These are phyloP conservation scores for Comarum palustre DNA, from an alignment of 306 rosid genomes.

Conservation along the genomic window DNA sequence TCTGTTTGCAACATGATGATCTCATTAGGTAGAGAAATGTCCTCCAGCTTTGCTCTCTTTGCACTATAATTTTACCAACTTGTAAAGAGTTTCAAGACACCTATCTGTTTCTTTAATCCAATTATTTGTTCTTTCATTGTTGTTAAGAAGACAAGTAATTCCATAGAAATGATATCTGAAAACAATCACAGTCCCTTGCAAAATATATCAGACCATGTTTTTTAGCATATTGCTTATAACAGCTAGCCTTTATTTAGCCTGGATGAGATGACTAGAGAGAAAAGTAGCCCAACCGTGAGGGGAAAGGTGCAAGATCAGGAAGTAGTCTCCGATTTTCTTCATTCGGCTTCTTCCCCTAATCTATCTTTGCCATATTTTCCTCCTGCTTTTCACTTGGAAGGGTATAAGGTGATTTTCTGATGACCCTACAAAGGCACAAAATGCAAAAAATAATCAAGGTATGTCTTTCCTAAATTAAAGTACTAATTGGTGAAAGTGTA, in stretches of 20 bases:
- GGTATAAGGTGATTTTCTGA: constrained; percentile 14
- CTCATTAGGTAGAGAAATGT: too few species aligned
- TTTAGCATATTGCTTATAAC: background rate
- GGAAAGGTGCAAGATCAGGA: constrained; percentile 29
- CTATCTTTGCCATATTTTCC: background rate
- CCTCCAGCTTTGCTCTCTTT: too few species aligned
- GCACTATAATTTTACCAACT: too few species aligned
- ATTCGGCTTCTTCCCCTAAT: background rate
- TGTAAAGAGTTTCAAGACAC: too few species aligned
- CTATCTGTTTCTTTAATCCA: background rate
- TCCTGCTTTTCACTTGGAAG: background rate
- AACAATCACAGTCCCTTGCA: background rate
- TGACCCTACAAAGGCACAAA: constrained; percentile 21
- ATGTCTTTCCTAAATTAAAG: background rate
- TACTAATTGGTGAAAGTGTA: background rate
- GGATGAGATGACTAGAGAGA: background rate
- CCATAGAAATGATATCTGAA: background rate
- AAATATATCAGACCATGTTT: background rate
- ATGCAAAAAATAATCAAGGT: background rate
- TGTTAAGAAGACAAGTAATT: background rate
- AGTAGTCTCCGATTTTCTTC: background rate
- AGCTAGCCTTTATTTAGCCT: background rate
- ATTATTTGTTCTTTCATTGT: background rate
- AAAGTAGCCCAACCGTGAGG: constrained; percentile 21
- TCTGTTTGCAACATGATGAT: too few species aligned